Evolutionary conservation across 1,284 basidiomycete genomes (phyloP).

Genomic region (Pseudozyma thailandica): DNA sequence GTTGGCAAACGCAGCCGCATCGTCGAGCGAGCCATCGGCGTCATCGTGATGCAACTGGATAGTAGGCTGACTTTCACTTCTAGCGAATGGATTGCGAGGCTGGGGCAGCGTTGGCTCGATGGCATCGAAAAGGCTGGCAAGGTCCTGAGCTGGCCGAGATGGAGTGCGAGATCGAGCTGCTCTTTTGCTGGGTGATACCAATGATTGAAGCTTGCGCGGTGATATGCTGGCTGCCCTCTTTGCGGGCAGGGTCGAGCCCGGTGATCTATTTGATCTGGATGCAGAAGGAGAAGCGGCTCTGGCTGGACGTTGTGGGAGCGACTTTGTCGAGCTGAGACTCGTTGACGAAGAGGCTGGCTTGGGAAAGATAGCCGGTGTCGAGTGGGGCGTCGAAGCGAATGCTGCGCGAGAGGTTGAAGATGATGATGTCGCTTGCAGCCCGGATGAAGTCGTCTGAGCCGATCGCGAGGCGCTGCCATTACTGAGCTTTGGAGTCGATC

Average conservation of each 20-base stretch:
- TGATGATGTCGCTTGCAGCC: neutral
- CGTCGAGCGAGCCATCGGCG: neutral
- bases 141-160: conserved; percentile 38
- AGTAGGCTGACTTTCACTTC: conserved; percentile 41
- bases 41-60: conserved; percentile 13
- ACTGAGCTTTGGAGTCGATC: neutral
- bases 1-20: conserved; percentile 6
- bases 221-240: conserved; percentile 42
- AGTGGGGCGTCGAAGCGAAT: conserved; percentile 8
- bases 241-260: conserved; percentile 6
- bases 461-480: neutral
- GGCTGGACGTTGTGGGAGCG: conserved; percentile 26
- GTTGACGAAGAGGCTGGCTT: conserved; percentile 15
- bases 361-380: conserved; percentile 12
- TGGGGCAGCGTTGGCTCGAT: conserved; percentile 29
- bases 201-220: conserved; percentile 19
- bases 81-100: conserved; percentile 23
- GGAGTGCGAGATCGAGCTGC: conserved; percentile 32
- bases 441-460: conserved; percentile 5
- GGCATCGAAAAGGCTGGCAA: conserved; percentile 39
- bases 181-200: conserved; percentile 29
- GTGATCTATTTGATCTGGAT: conserved; percentile 6
- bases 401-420: conserved; percentile 4
- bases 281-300: conserved; percentile 31
- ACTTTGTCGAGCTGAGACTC: conserved; percentile 11